phyloP scores from a whole-genome alignment of 495 filamentous ascomycete species.

The Darksidea phi region DNA sequence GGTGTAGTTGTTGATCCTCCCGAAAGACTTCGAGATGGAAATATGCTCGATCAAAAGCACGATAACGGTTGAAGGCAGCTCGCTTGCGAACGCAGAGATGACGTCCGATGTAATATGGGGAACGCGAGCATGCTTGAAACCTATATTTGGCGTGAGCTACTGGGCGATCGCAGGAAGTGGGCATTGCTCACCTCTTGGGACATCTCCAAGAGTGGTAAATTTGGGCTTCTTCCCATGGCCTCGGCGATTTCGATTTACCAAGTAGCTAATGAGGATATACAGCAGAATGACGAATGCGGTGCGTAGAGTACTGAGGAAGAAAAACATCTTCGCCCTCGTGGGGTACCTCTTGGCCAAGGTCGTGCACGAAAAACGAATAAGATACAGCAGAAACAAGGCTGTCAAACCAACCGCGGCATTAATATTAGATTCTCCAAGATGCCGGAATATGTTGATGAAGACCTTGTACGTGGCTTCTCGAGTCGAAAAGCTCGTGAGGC shows the following conservation, averaged over 20 bases:
- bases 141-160: constrained; percentile 41
- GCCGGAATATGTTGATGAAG: constrained; percentile 81
- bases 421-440: constrained; percentile 63
- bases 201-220: constrained; percentile 68
- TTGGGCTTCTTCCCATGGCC: constrained; percentile 45
- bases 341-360: constrained; percentile 68
- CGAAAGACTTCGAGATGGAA: constrained; percentile 96
- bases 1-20: constrained; percentile 95
- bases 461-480: constrained; percentile 78
- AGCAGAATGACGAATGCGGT: constrained; percentile 91
- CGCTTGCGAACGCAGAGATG: constrained; percentile 58
- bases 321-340: constrained; percentile 68
- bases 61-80: constrained; percentile 80
- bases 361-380: constrained; percentile 70
- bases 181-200: constrained; percentile 64
- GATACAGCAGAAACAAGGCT: constrained; percentile 77
- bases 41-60: constrained; percentile 84
- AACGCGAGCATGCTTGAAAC: constrained; percentile 79
- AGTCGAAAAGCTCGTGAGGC: constrained; percentile 73
- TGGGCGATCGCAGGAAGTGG: not conserved
- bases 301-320: constrained; percentile 85
- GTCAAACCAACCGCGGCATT: constrained; percentile 91
- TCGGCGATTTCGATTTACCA: constrained; percentile 64
- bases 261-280: constrained; percentile 88
- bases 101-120: constrained; percentile 65